phyloP scores from a whole-genome alignment of 2,329 filamentous ascomycete species.

The Stachybotrys elegans region DNA sequence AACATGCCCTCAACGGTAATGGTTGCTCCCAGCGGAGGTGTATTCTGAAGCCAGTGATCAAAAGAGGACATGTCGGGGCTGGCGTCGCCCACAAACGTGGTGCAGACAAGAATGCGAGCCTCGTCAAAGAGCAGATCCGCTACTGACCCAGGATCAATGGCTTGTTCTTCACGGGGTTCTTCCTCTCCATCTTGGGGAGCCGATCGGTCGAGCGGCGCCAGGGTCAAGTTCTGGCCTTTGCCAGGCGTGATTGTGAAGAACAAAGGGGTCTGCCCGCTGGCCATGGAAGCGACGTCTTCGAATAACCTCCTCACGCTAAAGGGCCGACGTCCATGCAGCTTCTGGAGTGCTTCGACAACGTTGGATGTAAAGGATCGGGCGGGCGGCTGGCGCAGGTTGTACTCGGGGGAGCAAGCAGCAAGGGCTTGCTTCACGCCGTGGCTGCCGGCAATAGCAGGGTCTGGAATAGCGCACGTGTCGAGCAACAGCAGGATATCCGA shows the following conservation, averaged over 20 bases:
- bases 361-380: slow-evolving; percentile 55
- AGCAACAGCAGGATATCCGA: slow-evolving; percentile 59
- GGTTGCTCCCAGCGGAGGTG: slow-evolving; percentile 49
- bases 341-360: slow-evolving; percentile 49
- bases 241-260: slow-evolving; percentile 52
- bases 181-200: slow-evolving; percentile 22
- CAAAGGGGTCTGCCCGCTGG: slow-evolving; percentile 38
- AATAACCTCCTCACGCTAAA: slow-evolving; percentile 53
- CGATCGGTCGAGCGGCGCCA: slow-evolving; percentile 39
- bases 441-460: slow-evolving; percentile 44
- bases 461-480: slow-evolving; percentile 55
- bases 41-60: slow-evolving; percentile 60
- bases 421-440: slow-evolving; percentile 59
- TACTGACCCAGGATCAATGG: slow-evolving; percentile 42
- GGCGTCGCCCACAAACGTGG: slow-evolving; percentile 61
- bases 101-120: slow-evolving; percentile 59
- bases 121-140: slow-evolving; percentile 58
- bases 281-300: slow-evolving; percentile 45
- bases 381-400: slow-evolving; percentile 36
- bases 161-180: slow-evolving; percentile 26
- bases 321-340: slow-evolving; percentile 46
- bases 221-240: slow-evolving; percentile 46
- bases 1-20: slow-evolving; percentile 65
- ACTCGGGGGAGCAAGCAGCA: slow-evolving; percentile 52
- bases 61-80: slow-evolving; percentile 63